Percentiles rank a stretch among this genome's conserved stretches.
Conservation (phyloP, 306 rosid species). For the Pueraria montana region DNA sequence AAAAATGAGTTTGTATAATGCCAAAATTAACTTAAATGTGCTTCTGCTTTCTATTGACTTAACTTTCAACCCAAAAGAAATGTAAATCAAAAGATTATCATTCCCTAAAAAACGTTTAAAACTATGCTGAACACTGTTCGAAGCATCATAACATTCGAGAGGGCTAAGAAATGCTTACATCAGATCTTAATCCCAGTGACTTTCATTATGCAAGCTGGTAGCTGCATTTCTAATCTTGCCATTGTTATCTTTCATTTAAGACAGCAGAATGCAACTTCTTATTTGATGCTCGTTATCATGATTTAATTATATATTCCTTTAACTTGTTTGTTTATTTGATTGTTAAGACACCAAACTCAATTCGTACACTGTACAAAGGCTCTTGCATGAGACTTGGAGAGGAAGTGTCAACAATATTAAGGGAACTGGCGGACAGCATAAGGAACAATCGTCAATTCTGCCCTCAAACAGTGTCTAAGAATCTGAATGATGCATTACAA, state of each 20-base stretch:
- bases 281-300: constrained; percentile 5
- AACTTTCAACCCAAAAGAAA: not conserved
- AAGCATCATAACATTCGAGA: constrained; percentile 4
- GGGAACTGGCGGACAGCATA: constrained; percentile 73
- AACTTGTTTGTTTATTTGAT: not conserved
- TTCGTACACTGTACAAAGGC: constrained; percentile 72
- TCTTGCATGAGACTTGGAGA: constrained; percentile 70
- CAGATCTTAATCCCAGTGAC: not conserved
- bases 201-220: not conserved
- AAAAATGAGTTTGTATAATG: not conserved
- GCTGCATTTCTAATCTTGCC: not conserved
- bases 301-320: not conserved
- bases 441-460: constrained; percentile 73
- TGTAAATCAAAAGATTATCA: not conserved
- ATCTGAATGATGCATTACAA: constrained; percentile 69
- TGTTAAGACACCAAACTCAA: constrained; percentile 71
- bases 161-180: not conserved
- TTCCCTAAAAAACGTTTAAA: not conserved
- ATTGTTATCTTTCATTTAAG: not conserved
- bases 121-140: not conserved
- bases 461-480: constrained; percentile 66
- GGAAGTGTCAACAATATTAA: constrained; percentile 75
- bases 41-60: not conserved
- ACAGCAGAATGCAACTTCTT: not conserved
- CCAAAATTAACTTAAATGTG: not conserved